Conservation (phyloP, 208 protist species). For the Trypanosoma avium region DNA sequence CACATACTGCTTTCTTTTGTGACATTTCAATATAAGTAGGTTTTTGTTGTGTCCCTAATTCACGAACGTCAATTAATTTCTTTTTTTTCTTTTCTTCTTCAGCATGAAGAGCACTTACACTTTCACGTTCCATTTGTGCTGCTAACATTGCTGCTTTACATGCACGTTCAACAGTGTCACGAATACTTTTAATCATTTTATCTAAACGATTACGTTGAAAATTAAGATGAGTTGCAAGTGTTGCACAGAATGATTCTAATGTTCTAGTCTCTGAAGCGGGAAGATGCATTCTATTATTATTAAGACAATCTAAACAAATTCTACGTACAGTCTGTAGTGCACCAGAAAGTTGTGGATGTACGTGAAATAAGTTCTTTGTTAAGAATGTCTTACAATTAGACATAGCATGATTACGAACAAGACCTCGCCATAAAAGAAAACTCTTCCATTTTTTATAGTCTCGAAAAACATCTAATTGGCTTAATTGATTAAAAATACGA, state of each 20-base stretch:
- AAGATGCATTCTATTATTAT: conserved; percentile 68
- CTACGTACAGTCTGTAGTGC: conserved; percentile 77
- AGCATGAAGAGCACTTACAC: conserved; percentile 57
- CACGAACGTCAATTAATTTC: conserved; percentile 77
- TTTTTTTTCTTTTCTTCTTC: conserved; percentile 80
- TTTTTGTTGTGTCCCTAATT: conserved; percentile 81
- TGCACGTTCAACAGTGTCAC: conserved; percentile 86
- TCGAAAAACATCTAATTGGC: conserved; percentile 89
- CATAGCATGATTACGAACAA: conserved; percentile 86
- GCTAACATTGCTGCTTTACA: conserved; percentile 91
- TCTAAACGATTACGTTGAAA: conserved; percentile 64
- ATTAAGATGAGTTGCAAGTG: conserved; percentile 54
- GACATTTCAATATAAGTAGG: conserved; percentile 93
- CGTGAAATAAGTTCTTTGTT: conserved; percentile 83
- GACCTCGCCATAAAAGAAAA: conserved; percentile 91
- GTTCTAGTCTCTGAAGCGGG: conserved; percentile 70
- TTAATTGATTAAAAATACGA: conserved; percentile 87
- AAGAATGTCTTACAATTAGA: conserved; percentile 78
- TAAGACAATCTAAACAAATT: conserved; percentile 77
- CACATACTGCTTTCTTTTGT: conserved; percentile 89
- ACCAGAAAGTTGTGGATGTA: conserved; percentile 83
- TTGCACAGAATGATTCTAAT: conserved; percentile 66
- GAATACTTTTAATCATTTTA: conserved; percentile 83
- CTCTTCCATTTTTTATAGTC: conserved; percentile 94
- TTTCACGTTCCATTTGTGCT: conserved; percentile 81